phyloP scores from a whole-genome alignment of 768 basidiomycete genomes.

The Phlegmacium glaucopus region DNA sequence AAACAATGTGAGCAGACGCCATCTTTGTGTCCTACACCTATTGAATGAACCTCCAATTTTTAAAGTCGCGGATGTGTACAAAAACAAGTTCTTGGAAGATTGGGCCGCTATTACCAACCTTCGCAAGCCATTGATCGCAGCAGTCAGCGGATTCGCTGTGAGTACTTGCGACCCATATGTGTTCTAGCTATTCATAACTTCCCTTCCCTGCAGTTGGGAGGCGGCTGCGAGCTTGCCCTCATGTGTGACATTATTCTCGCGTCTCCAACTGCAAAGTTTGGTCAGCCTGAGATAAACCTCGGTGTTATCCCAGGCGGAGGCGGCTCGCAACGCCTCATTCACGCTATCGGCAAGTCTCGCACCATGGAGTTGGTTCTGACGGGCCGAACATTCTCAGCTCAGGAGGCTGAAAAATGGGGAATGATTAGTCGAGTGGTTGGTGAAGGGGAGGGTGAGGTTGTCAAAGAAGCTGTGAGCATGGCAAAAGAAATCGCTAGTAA shows the following conservation, averaged over 20 bases:
- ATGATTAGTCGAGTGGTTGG: conserved; percentile 79
- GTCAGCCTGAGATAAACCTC: conserved; percentile 95
- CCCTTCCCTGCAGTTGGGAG: conserved; percentile 67
- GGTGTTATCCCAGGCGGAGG: conserved; percentile 95
- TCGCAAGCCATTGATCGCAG: conserved; percentile 93
- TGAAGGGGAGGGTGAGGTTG: conserved; percentile 74
- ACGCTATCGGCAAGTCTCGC: conserved; percentile 84
- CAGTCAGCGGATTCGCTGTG: conserved; percentile 92
- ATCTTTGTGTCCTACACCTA: background rate
- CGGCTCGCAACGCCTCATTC: conserved; percentile 87
- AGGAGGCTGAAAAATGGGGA: conserved; percentile 86
- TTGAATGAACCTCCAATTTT: background rate
- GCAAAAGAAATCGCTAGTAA: conserved; percentile 79
- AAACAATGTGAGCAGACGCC: conserved; percentile 66
- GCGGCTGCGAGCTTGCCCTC: conserved; percentile 94
- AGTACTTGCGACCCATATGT: conserved; percentile 19
- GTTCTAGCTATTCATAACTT: conserved; percentile 1
- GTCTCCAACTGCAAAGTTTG: conserved; percentile 87
- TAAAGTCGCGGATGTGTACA: conserved; percentile 83
- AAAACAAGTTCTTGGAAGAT: conserved; percentile 77
- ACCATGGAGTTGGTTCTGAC: conserved; percentile 95
- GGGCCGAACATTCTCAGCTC: conserved; percentile 75
- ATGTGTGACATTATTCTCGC: conserved; percentile 96
- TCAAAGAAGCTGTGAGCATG: conserved; percentile 82
- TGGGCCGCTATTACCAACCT: conserved; percentile 75